phyloP scores from a whole-genome alignment of 2,329 filamentous ascomycete genomes.

The Paecilomyces niveus region DNA sequence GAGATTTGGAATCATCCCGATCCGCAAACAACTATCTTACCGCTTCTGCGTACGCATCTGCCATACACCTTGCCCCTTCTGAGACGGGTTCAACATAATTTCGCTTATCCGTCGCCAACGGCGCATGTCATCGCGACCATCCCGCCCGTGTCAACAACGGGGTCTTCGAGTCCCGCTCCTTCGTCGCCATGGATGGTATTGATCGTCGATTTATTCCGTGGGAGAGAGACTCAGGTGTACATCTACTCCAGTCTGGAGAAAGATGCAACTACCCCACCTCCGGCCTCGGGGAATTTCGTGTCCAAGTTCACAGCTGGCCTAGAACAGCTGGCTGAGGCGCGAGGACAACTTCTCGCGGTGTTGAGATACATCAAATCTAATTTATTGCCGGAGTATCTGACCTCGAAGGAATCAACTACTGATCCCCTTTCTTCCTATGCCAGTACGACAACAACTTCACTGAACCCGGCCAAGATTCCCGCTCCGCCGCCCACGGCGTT shows the following conservation, averaged over 20 bases:
- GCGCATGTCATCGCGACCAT: constrained; percentile 28
- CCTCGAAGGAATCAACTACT: constrained; percentile 5
- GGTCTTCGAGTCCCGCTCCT: neutral
- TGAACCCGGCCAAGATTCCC: constrained; percentile 11
- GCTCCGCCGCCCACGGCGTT: constrained; percentile 21
- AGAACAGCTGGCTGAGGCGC: constrained; percentile 9
- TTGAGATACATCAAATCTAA: constrained; percentile 17
- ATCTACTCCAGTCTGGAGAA: constrained; percentile 35
- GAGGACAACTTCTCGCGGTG: constrained; percentile 21
- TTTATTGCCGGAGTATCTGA: constrained; percentile 20
- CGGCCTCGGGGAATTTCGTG: constrained; percentile 1
- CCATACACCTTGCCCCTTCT: constrained; percentile 31
- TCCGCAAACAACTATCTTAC: constrained; percentile 10
- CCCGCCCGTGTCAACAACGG: constrained; percentile 8
- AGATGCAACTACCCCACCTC: constrained; percentile 4
- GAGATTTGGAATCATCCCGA: constrained; percentile 8
- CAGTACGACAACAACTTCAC: neutral
- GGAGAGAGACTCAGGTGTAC: constrained; percentile 35
- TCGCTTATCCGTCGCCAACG: constrained; percentile 22
- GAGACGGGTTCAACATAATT: constrained; percentile 32
- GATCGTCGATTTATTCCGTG: constrained; percentile 31
- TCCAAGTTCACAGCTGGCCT: constrained; percentile 8
- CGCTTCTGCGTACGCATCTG: constrained; percentile 25
- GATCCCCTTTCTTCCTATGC: neutral
- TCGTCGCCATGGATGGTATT: constrained; percentile 32